Base-by-base conservation (phyloP, 2,329 filamentous ascomycete species). In the Colletotrichum navitas region DNA sequence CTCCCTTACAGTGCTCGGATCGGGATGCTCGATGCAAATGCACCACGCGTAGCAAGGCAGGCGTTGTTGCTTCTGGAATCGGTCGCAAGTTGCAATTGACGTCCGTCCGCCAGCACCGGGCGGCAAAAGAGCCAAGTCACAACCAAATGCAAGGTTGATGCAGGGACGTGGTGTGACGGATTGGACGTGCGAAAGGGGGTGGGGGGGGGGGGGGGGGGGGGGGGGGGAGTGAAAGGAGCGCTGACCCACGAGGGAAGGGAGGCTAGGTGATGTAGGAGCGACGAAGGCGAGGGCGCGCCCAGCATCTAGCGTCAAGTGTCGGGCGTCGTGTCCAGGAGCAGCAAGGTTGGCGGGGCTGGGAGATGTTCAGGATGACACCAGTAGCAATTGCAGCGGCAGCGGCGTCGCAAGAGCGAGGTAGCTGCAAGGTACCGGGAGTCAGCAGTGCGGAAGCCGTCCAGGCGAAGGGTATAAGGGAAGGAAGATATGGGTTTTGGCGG, bases 201-300 rank as follows among this genome's bases (percentile, higher is more conserved):
- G n/a, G n/a, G n/a, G n/a, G n/a, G n/a, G n/a, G n/a, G n/a, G n/a
- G n/a, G n/a, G n/a, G n/a, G n/a, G n/a, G n/a, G n/a, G n/a, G n/a
- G n/a, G n/a, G 29, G 26, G 12, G 8, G 51, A 29, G 34, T 8
- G 3, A 49, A 16, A 54, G 39, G 62, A 54, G 7, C 14, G 51
- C 26, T 18, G 49, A 64, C 36, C 26, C 41, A 49, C 41, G 43
- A 49, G 58, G 41, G 32, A 61, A 41, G 3, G 39, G 16, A 16
- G 39, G 39, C 29, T 41, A 16, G 39, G 36, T 12, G 34, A 10
- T 34, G 10, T 34, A 34, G 24, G 58, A 21, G 58, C 41, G 41
- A 16, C 41, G 41, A 47, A 10, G 81, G 10, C n/a, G 77, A 76
- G 29, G 84, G 81, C 26, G 52, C 84, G 85, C 47, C 95, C 74